These are phyloP conservation scores for Naganishia sp. DNA, from an alignment of 1,284 basidiomycete species.

Conservation along the genomic window DNA sequence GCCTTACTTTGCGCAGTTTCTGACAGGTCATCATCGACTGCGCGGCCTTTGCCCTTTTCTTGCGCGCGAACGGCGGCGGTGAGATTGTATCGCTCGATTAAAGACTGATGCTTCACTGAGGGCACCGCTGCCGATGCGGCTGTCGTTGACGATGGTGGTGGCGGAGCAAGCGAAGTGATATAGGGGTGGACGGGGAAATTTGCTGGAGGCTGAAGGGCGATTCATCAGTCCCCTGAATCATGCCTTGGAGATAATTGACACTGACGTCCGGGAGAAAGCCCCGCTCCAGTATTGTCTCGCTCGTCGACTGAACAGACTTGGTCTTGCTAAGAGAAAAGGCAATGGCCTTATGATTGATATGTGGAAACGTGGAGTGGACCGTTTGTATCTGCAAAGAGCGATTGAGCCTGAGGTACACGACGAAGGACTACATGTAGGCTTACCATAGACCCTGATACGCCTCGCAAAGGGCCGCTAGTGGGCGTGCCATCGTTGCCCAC, in stretches of 20 bases:
- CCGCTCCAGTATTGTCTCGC: constrained; percentile 51
- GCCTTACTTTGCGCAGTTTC: constrained; percentile 12
- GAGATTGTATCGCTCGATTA: constrained; percentile 33
- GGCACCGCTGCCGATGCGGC: not conserved
- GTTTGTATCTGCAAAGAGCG: constrained; percentile 46
- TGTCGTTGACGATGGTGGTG: not conserved
- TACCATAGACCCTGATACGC: constrained; percentile 48
- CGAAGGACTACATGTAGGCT: constrained; percentile 5
- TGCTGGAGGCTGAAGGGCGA: constrained; percentile 25
- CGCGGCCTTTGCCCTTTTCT: constrained; percentile 28
- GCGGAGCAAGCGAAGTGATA: constrained; percentile 7
- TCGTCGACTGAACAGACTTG: constrained; percentile 49
- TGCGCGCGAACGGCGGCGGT: constrained; percentile 14
- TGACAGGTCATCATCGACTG: not conserved
- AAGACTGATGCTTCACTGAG: constrained; percentile 20
- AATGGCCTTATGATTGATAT: constrained; percentile 48
- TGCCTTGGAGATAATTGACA: not conserved
- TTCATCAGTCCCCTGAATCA: not conserved
- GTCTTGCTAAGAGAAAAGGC: constrained; percentile 52
- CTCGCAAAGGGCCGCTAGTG: constrained; percentile 40
- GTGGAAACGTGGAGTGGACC: constrained; percentile 51
- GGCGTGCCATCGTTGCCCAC: constrained; percentile 33
- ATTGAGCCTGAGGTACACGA: not conserved
- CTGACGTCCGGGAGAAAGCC: constrained; percentile 49
- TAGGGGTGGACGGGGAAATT: constrained; percentile 32